phyloP scores from a whole-genome alignment of 2,329 filamentous ascomycete species.

The Phaeosphaeria sp. region DNA sequence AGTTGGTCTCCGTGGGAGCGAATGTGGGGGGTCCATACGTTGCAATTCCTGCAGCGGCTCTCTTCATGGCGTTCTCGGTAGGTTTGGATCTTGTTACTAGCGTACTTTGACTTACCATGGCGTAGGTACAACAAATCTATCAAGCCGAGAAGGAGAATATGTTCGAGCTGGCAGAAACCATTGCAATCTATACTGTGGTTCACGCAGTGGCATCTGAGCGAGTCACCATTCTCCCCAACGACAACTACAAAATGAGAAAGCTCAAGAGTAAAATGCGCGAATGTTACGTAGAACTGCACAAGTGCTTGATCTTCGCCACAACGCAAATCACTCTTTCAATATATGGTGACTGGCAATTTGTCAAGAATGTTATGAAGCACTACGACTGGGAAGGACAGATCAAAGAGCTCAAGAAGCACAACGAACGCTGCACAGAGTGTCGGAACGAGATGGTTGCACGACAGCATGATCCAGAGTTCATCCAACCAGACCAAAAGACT shows the following conservation, averaged over 20 bases:
- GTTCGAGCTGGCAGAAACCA: conserved; percentile 18
- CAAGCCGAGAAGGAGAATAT: conserved; percentile 14
- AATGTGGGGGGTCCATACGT: conserved; percentile 23
- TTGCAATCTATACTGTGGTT: conserved; percentile 18
- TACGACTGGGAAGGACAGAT: conserved; percentile 27
- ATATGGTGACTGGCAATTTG: conserved; percentile 14
- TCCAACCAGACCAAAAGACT: conserved; percentile 2
- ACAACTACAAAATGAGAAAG: conserved; percentile 18
- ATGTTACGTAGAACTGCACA: conserved; percentile 20
- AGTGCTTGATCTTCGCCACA: conserved; percentile 15
- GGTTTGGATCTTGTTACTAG: not conserved
- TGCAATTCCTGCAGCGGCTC: conserved; percentile 20
- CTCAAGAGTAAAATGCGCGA: conserved; percentile 17
- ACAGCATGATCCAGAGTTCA: conserved; percentile 1
- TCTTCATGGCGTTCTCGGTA: conserved; percentile 25
- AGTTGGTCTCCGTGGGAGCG: conserved; percentile 18
- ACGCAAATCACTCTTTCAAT: conserved; percentile 21
- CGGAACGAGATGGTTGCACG: conserved; percentile 11
- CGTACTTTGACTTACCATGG: not conserved
- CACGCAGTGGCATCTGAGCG: conserved; percentile 17
- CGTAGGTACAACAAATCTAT: conserved; percentile 21
- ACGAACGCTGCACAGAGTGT: conserved; percentile 9
- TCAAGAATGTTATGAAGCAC: conserved; percentile 20
- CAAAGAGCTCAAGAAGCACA: conserved; percentile 13
- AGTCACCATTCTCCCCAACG: conserved; percentile 6